Conservation (phyloP, 164 flowering plant species). For the Magnolia changhungtana region DNA sequence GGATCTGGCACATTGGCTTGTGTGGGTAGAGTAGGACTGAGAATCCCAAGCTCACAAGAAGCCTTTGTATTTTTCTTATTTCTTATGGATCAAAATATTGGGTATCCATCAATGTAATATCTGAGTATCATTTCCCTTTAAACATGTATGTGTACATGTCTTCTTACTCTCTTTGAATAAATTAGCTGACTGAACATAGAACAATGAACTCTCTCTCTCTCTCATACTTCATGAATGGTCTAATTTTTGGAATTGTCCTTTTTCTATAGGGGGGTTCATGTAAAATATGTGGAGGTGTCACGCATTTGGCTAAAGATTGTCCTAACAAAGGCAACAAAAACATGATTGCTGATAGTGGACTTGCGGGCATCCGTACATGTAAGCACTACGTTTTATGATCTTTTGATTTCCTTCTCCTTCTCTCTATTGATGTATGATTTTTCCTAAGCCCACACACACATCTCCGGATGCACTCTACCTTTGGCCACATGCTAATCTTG, state of each 20-base stretch:
- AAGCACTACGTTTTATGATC: conserved; percentile 6
- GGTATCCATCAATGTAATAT: neutral
- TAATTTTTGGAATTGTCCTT: neutral
- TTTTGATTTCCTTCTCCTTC: conserved; percentile 2
- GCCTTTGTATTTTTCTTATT: neutral
- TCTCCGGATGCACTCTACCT: neutral
- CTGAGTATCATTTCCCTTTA: neutral
- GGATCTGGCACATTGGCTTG: neutral
- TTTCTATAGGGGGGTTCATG: conserved; percentile 76
- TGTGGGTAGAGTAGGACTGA: neutral
- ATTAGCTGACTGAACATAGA: neutral
- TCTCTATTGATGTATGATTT: neutral
- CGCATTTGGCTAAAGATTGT: conserved; percentile 90
- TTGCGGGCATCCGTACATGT: conserved; percentile 25
- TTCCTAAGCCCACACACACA: neutral
- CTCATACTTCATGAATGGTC: neutral
- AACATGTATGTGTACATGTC: neutral
- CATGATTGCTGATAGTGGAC: conserved; percentile 17
- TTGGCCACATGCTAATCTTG: neutral
- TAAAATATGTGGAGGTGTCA: conserved; percentile 77
- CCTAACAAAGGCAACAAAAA: conserved; percentile 51
- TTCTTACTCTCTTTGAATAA: neutral
- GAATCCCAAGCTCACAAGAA: neutral
- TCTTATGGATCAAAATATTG: neutral
- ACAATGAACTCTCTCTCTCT: neutral